A percentile compares a stretch with the other conserved stretches of the same genome.
These are phyloP conservation scores for Cenococcum geophilum DNA, from an alignment of 495 filamentous ascomycete genomes.

Conservation along the genomic window DNA sequence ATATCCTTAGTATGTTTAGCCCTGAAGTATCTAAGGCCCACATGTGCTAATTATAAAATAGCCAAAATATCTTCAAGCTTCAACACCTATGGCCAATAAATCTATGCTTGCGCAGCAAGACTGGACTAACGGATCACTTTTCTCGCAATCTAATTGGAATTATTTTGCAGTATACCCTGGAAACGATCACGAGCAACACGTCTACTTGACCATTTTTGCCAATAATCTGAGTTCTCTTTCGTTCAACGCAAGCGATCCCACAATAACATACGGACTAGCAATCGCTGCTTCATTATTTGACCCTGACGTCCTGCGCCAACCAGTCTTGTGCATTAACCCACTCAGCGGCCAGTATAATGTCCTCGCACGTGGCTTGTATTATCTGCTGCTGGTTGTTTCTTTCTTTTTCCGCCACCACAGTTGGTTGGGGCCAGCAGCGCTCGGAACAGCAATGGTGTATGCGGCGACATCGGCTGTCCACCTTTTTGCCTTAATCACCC, in stretches of 20 bases:
- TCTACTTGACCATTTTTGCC: conserved; percentile 7
- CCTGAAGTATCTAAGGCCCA: too few species aligned
- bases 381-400: conserved; percentile 5
- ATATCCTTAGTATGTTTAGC: too few species aligned
- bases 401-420: conserved; percentile 8
- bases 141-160: background rate
- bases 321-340: background rate
- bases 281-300: background rate
- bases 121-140: background rate
- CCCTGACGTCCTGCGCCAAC: background rate
- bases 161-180: background rate
- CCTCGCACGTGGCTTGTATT: conserved; percentile 2
- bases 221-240: background rate
- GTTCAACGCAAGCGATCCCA: background rate
- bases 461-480: conserved; percentile 6
- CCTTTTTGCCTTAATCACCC: conserved; percentile 1
- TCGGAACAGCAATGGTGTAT: conserved; percentile 10
- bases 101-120: background rate
- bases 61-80: too few species aligned
- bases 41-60: too few species aligned
- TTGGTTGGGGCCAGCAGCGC: conserved; percentile 2
- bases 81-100: background rate
- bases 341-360: conserved; percentile 7
- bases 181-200: background rate
- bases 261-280: background rate